Base-by-base conservation (phyloP, 2,329 filamentous ascomycete genomes). In the Epichloe coenophiala region DNA sequence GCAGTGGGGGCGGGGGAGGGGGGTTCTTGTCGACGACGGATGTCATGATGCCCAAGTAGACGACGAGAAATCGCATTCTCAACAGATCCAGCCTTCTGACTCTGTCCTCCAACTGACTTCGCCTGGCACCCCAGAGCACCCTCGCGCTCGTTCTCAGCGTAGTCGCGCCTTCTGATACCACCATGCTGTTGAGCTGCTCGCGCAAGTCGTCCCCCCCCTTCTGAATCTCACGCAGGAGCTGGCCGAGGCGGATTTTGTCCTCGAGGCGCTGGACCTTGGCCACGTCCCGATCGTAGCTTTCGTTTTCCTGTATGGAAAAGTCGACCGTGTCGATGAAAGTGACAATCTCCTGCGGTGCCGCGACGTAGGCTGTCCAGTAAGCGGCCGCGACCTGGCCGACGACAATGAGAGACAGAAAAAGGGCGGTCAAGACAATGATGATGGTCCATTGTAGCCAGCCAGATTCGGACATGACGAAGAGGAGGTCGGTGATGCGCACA, bases 51-150 rank as follows among this genome's bases (percentile, higher is more conserved):
- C 78, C 76, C 76, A 83, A 77, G 62, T 81, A 81, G 37, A 81
- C 71, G 37, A 82, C 77, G 35, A 83, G 65, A 60, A 83, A 83
- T 54, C 80, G 74, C 77, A 81, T 81, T 60, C 80, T 72, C 60
- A 83, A 62, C 58, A 82, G 64, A 57, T 83, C 80, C 40, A 83
- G 66, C 45, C 78, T 70, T 50, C 76, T 72, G 49, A 83, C 68
- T 48, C 76, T 72, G 56, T 80, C 77, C 61, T 81, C 76, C 47
- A 84, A 65, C 48, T 70, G 68, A 48, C 63, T 64, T 57, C 76
- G 72, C 59, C 75, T 75, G 52, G 68, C 68, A 4, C 75, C 78
- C 80, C 80, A 84, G 27, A 82, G 65, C 1, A 83, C 53, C 47
- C 79, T 71, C 23, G 78, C 71, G 52, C 66, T 63, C 9, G 66